Base-by-base conservation (phyloP, 2,329 filamentous ascomycete genomes). In the Atkinsonella texensis region DNA sequence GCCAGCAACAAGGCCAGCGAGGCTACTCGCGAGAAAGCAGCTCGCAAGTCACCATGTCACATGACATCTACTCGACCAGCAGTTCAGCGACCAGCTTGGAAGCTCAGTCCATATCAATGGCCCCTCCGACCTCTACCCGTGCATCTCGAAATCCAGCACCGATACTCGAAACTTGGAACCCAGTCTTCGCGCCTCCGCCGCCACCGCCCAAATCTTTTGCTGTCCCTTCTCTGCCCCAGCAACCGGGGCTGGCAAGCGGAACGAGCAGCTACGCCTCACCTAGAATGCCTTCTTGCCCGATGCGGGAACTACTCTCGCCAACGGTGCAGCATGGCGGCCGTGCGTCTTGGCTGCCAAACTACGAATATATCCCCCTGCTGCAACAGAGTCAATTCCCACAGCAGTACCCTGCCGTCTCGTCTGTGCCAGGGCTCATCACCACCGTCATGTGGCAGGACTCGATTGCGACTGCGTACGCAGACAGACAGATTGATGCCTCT, bases 91-190 rank as follows among this genome's bases (percentile, higher is more conserved):
- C 40, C n/a, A 42, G 3, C 18, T n/a, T 42, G 11, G 40, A 6
- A 20, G 40, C 40, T 11, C 40, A 42, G n/a, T 41, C 39, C 39
- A 18, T 41, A 9, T 6, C 39, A 10, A 18, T 18, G 35, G 11
- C 10, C 35, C 15, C 35, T 9, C 4, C 35, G 11, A 15, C 35
- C 11, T 15, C 35, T 15, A 38, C 35, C 3, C 35, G 11, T 4
- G 2, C 35, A 12, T 10, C 76, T 52, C 95, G 89, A 89, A 93
- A 95, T 61, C 89, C 89, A 23, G 80, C 85, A 33, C 80, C 84
- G 54, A 88, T 95, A 58, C 91, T 95, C 76, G 87, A 91, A 88
- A 79, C 76, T 87, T 79, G 45, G 39, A 50, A 57, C 52, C 38
- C 40, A 43, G 42, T 39, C 31, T 40, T 40, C 15, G 23, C 20